Conservation (phyloP, 2,329 filamentous ascomycete genomes). For the Neofusicoccum cordaticola region DNA sequence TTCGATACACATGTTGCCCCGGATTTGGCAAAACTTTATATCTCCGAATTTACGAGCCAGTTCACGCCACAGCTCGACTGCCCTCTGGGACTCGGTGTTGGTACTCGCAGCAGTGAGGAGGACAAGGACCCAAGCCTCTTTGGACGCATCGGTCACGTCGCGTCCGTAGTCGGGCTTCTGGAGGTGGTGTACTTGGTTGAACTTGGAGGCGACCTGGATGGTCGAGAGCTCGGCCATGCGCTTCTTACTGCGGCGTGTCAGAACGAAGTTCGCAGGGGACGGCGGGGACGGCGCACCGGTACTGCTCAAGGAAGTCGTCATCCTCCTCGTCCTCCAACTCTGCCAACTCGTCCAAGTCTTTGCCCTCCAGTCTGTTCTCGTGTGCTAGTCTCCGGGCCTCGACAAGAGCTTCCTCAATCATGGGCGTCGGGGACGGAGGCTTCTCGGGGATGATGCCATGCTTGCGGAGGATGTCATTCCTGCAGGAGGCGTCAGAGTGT, state of each 20-base stretch:
- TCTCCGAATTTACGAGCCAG: slow-evolving; percentile 84
- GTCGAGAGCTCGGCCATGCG: slow-evolving; percentile 78
- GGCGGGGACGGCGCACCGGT: slow-evolving; percentile 52
- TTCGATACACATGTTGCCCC: slow-evolving; percentile 88
- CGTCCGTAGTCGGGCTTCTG: slow-evolving; percentile 90
- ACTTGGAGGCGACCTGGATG: slow-evolving; percentile 72
- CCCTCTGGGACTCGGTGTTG: slow-evolving; percentile 79
- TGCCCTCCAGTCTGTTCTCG: slow-evolving; percentile 89
- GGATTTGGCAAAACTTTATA: slow-evolving; percentile 96
- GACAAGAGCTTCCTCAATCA: slow-evolving; percentile 90
- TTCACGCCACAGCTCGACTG: slow-evolving; percentile 82
- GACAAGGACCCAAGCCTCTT: slow-evolving; percentile 66
- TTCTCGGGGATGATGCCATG: slow-evolving; percentile 98
- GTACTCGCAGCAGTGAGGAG: slow-evolving; percentile 76
- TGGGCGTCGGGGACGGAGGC: slow-evolving; percentile 87
- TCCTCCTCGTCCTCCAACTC: slow-evolving; percentile 95
- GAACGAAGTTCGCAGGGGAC: background rate
- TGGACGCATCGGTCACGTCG: slow-evolving; percentile 88
- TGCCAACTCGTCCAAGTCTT: slow-evolving; percentile 89
- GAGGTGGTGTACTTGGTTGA: slow-evolving; percentile 88
- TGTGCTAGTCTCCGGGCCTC: slow-evolving; percentile 81
- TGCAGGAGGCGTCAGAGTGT: slow-evolving; percentile 38
- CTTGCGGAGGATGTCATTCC: slow-evolving; percentile 97
- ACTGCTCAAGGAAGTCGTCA: slow-evolving; percentile 83
- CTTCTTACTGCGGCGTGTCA: slow-evolving; percentile 57